Conservation (phyloP, 2,329 filamentous ascomycete genomes). For the Pseudophaeomoniella oleicola region DNA sequence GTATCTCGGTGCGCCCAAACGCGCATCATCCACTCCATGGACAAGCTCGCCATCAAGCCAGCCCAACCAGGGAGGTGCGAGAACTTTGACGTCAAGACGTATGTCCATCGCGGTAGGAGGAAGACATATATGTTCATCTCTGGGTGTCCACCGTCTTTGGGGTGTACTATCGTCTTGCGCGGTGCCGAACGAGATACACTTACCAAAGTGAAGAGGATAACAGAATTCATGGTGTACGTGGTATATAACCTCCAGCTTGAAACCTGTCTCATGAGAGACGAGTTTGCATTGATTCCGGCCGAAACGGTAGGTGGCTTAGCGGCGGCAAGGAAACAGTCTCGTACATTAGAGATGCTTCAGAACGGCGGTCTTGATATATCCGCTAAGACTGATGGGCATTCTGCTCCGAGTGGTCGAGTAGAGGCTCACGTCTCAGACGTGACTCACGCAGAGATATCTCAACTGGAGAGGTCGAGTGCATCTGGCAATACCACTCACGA, state of each 20-base stretch:
- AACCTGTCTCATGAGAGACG: slow-evolving; percentile 84
- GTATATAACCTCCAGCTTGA: slow-evolving; percentile 96
- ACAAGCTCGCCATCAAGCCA: slow-evolving; percentile 68
- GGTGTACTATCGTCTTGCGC: slow-evolving; percentile 84
- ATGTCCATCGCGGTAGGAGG: slow-evolving; percentile 67
- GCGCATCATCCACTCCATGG: slow-evolving; percentile 83
- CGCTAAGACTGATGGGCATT: slow-evolving; percentile 5
- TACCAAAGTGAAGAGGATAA: slow-evolving; percentile 74
- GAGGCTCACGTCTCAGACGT: not conserved
- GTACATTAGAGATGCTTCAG: not conserved
- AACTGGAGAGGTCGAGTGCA: slow-evolving; percentile 3
- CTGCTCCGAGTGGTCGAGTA: slow-evolving; percentile 5
- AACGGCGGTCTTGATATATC: not conserved
- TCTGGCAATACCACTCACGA: slow-evolving; percentile 2
- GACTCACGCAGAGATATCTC: slow-evolving; percentile 3
- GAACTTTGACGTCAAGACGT: slow-evolving; percentile 91
- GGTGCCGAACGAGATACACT: slow-evolving; percentile 61
- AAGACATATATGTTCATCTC: slow-evolving; percentile 96
- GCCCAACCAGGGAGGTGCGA: slow-evolving; percentile 67
- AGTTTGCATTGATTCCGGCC: slow-evolving; percentile 70
- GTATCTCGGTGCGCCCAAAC: slow-evolving; percentile 87
- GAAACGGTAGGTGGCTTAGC: slow-evolving; percentile 35
- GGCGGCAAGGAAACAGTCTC: not conserved
- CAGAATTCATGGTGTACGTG: slow-evolving; percentile 98
- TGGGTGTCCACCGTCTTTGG: slow-evolving; percentile 75